These are phyloP conservation scores for Cyclotella distinguenda DNA, from an alignment of 108 stramenopile genomes.

Conservation along the genomic window DNA sequence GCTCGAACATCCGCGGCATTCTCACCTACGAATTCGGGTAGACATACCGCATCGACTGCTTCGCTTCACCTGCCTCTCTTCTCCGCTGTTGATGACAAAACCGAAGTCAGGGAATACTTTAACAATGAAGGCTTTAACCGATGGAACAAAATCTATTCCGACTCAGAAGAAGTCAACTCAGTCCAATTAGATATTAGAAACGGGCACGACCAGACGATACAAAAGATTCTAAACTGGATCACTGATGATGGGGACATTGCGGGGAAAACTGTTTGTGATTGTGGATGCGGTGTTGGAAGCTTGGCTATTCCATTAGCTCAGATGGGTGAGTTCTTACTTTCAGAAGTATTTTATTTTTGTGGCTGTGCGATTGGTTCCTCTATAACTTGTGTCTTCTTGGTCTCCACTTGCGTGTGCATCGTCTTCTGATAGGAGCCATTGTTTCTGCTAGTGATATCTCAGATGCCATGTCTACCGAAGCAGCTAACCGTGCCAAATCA, in stretches of 20 bases:
- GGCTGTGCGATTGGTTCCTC: background rate
- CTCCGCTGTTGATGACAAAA: slow-evolving; percentile 84
- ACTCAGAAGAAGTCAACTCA: slow-evolving; percentile 91
- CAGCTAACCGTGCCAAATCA: slow-evolving; percentile 79
- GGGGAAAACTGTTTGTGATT: slow-evolving; percentile 88
- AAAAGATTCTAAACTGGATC: slow-evolving; percentile 94
- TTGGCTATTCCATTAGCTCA: slow-evolving; percentile 93
- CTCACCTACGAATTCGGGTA: no score
- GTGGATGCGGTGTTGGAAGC: slow-evolving; percentile 91
- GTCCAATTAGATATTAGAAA: slow-evolving; percentile 95
- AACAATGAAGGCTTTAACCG: slow-evolving; percentile 97
- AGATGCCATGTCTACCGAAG: slow-evolving; percentile 92
- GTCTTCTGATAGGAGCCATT: slow-evolving; percentile 66
- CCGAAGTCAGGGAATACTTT: slow-evolving; percentile 96
- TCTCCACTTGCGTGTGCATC: background rate
- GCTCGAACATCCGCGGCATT: no score
- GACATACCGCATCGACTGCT: background rate
- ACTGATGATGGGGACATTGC: slow-evolving; percentile 79
- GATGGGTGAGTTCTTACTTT: slow-evolving; percentile 67
- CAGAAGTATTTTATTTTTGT: background rate
- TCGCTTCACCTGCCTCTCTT: slow-evolving; percentile 13
- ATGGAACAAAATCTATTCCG: slow-evolving; percentile 97
- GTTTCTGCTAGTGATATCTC: slow-evolving; percentile 92
- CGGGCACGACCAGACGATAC: slow-evolving; percentile 95
- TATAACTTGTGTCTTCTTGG: background rate